Percentiles rank a stretch among this genome's conserved stretches.
phyloP scores from a whole-genome alignment of 1,284 basidiomycete species.

The Heterobasidion irregulare region DNA sequence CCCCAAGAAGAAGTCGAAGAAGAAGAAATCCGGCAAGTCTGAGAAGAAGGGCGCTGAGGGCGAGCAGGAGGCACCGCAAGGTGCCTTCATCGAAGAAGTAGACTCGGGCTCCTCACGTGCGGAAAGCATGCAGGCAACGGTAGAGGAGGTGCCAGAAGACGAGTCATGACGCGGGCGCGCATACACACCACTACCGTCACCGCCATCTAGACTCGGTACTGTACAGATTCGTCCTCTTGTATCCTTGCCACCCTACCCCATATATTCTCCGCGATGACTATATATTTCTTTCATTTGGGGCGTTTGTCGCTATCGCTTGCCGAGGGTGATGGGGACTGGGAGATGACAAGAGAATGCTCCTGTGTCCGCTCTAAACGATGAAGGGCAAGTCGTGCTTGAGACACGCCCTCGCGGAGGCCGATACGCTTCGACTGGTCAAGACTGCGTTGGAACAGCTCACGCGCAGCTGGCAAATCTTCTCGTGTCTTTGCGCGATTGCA shows the following conservation, averaged over 20 bases:
- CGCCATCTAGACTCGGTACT: background rate
- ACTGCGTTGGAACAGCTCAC: slow-evolving; percentile 34
- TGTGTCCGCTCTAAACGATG: slow-evolving; percentile 23
- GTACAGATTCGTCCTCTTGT: slow-evolving; percentile 1
- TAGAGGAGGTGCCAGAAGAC: slow-evolving; percentile 26
- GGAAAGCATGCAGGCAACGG: slow-evolving; percentile 45
- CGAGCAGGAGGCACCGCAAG: slow-evolving; percentile 12
- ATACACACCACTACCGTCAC: background rate
- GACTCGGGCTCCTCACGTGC: slow-evolving; percentile 47
- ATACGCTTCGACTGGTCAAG: slow-evolving; percentile 39
- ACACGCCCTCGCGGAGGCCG: slow-evolving; percentile 41
- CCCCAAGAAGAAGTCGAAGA: slow-evolving; percentile 83
- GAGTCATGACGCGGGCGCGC: slow-evolving; percentile 15
- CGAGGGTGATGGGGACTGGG: background rate
- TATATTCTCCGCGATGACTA: slow-evolving; percentile 2
- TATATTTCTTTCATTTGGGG: slow-evolving; percentile 5
- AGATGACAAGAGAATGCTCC: background rate
- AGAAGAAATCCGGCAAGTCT: slow-evolving; percentile 41
- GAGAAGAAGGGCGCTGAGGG: slow-evolving; percentile 11
- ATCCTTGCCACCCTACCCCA: background rate
- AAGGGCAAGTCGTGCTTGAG: slow-evolving; percentile 39
- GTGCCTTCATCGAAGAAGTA: slow-evolving; percentile 47
- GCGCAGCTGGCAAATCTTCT: slow-evolving; percentile 36
- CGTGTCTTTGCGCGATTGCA: slow-evolving; percentile 33
- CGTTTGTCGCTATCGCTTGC: background rate